Conservation (phyloP, 2,329 filamentous ascomycete species). For the Apiospora saccharicola region DNA sequence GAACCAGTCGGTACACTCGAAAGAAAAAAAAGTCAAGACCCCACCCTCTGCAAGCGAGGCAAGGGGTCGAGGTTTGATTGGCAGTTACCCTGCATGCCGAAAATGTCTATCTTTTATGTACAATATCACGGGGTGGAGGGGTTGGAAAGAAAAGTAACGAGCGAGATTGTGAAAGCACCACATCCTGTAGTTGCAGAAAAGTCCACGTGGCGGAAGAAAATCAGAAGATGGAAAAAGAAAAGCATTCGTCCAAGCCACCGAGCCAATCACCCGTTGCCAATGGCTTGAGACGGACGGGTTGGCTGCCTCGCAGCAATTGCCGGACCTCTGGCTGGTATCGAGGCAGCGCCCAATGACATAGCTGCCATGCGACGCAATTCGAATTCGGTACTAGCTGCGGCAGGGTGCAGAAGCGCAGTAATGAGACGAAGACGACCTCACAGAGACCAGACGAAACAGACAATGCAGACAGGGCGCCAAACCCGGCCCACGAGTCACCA, state of each 20-base stretch:
- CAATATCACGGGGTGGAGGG: background rate
- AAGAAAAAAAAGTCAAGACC: background rate
- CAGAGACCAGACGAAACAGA: background rate
- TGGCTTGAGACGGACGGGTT: no score
- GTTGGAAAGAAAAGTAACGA: background rate
- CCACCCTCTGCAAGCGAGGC: constrained; percentile 1
- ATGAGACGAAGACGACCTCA: background rate
- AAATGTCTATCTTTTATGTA: background rate
- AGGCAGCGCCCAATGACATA: background rate
- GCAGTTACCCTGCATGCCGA: background rate
- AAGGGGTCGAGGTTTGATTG: background rate
- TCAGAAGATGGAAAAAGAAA: background rate
- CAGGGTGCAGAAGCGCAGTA: constrained; percentile 1
- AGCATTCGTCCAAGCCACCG: background rate
- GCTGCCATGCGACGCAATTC: background rate
- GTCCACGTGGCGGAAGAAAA: background rate
- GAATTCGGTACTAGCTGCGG: background rate
- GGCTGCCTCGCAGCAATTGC: no score
- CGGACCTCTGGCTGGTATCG: background rate
- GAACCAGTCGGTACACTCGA: background rate
- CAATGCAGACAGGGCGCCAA: background rate
- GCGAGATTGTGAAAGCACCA: background rate
- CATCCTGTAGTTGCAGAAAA: background rate
- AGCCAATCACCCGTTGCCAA: background rate
- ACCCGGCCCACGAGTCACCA: background rate